Evolutionary conservation across 2,329 filamentous ascomycete species (phyloP).

Genomic region (Rhytidhysteron rufulum): DNA sequence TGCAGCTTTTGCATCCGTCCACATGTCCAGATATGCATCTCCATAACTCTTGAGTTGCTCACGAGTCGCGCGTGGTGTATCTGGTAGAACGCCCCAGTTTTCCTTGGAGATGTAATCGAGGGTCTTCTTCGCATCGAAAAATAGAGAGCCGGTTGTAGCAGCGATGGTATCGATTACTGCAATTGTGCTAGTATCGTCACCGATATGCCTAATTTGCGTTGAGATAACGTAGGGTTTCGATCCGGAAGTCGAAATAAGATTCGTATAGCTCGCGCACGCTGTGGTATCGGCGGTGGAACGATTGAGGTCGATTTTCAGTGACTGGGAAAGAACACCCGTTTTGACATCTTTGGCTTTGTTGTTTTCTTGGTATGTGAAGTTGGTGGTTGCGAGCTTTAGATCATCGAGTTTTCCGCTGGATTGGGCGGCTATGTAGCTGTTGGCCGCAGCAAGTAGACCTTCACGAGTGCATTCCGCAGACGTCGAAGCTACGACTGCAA

Average conservation of each 20-base stretch:
- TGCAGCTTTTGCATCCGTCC: constrained; percentile 24
- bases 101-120: constrained; percentile 23
- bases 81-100: constrained; percentile 19
- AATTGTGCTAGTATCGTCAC: constrained; percentile 20
- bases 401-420: constrained; percentile 12
- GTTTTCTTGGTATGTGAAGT: constrained; percentile 28
- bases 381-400: constrained; percentile 16
- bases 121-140: constrained; percentile 26
- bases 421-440: constrained; percentile 22
- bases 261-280: constrained; percentile 25
- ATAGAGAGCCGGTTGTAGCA: constrained; percentile 25
- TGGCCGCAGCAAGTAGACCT: constrained; percentile 20
- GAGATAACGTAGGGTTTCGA: constrained; percentile 23
- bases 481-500: no score
- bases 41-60: constrained; percentile 22
- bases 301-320: constrained; percentile 20
- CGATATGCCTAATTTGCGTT: constrained; percentile 21
- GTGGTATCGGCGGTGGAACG: constrained; percentile 22
- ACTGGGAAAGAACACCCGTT: constrained; percentile 14
- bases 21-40: constrained; percentile 29
- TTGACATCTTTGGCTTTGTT: constrained; percentile 23
- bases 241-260: constrained; percentile 21
- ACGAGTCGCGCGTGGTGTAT: constrained; percentile 16
- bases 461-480: constrained; percentile 20
- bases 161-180: constrained; percentile 24